These are phyloP conservation scores for Steccherinum ochraceum DNA, from an alignment of 768 basidiomycete genomes.

Conservation along the genomic window DNA sequence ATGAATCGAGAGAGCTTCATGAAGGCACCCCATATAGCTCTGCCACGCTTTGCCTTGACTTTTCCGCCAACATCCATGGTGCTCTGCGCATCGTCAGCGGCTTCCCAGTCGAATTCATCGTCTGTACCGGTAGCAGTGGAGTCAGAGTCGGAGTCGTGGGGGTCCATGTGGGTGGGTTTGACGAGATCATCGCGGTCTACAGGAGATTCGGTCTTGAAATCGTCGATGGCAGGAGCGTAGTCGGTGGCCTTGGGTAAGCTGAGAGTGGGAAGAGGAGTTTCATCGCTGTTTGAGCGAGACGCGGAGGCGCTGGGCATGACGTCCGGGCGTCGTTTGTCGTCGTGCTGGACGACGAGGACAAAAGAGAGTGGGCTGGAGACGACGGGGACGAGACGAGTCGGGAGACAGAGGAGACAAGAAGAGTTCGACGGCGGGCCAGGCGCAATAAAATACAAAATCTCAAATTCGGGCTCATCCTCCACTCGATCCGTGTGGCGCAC, in stretches of 20 bases:
- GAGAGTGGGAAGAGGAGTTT: constrained; percentile 6
- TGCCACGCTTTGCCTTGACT: constrained; percentile 52
- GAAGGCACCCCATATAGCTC: constrained; percentile 56
- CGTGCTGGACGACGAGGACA: background rate
- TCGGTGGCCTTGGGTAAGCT: constrained; percentile 6
- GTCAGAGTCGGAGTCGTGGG: constrained; percentile 11
- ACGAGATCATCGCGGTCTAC: constrained; percentile 16
- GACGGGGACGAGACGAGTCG: background rate
- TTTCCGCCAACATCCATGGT: constrained; percentile 20
- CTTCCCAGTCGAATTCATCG: constrained; percentile 71
- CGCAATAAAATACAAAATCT: no score
- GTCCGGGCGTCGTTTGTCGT: background rate
- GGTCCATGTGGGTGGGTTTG: constrained; percentile 9
- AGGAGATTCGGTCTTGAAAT: background rate
- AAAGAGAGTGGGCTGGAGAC: background rate
- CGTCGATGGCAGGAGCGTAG: constrained; percentile 4
- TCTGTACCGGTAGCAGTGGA: constrained; percentile 40
- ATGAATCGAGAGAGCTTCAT: constrained; percentile 59
- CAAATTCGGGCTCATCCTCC: no score
- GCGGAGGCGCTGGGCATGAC: background rate
- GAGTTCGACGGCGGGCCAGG: no score
- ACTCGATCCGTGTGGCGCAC: no score
- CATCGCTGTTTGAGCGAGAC: constrained; percentile 2
- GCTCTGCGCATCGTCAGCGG: constrained; percentile 40
- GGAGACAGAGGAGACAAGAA: no score